These are phyloP conservation scores for Tuber umbilicatum DNA, from an alignment of 495 filamentous ascomycete genomes.

Conservation along the genomic window DNA sequence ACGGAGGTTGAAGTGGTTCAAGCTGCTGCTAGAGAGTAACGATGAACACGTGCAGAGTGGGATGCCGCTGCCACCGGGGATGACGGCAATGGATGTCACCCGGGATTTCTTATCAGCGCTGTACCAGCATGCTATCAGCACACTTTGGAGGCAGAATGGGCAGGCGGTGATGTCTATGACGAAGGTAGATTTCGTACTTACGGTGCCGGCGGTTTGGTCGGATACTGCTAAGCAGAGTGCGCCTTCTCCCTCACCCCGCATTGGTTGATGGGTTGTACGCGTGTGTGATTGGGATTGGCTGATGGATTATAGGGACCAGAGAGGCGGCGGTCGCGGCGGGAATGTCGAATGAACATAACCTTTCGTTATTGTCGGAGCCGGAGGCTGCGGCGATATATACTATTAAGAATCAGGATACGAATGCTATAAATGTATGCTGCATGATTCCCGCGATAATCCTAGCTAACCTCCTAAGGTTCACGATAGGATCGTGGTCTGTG, in stretches of 20 bases:
- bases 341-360: conserved; percentile 48
- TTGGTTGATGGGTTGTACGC: conserved; percentile 31
- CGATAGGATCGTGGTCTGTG: conserved; percentile 34
- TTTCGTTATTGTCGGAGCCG: conserved; percentile 49
- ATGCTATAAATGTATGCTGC: not conserved
- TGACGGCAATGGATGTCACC: conserved; percentile 18
- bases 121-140: conserved; percentile 65
- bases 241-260: conserved; percentile 21
- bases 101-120: conserved; percentile 62
- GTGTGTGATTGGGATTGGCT: not conserved
- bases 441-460: not conserved
- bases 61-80: conserved; percentile 10
- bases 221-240: conserved; percentile 54
- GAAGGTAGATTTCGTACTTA: conserved; percentile 51
- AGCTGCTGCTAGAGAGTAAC: conserved; percentile 63
- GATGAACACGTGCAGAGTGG: conserved; percentile 47
- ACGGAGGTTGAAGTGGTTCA: conserved; percentile 64
- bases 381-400: conserved; percentile 33
- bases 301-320: conserved; percentile 45
- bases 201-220: conserved; percentile 71
- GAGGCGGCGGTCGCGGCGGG: conserved; percentile 60
- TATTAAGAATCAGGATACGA: conserved; percentile 11
- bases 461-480: conserved; percentile 13
- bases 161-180: conserved; percentile 55
- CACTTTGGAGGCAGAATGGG: conserved; percentile 56